phyloP scores from a whole-genome alignment of 306 rosid genomes.

The Acacia acuminata region DNA sequence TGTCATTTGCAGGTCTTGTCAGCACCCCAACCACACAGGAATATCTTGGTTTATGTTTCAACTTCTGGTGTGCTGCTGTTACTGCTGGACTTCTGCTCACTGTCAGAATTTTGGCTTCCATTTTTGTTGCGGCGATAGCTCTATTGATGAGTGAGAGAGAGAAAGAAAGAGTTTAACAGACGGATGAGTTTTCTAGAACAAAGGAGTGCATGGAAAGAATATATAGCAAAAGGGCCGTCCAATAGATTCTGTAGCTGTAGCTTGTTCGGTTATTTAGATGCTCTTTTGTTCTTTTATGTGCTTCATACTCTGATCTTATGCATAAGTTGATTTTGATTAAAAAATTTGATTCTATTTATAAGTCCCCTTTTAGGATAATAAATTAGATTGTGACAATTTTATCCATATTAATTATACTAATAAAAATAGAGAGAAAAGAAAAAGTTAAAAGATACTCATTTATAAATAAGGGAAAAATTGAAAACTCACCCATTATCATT shows the following conservation, averaged over 20 bases:
- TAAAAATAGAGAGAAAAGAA: no score
- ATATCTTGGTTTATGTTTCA: constrained; percentile 25
- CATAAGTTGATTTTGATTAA: no score
- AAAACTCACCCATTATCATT: no score
- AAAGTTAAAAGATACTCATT: no score
- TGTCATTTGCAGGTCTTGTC: constrained; percentile 42
- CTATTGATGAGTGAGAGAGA: constrained; percentile 16
- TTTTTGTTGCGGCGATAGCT: constrained; percentile 26
- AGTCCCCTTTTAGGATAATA: no score
- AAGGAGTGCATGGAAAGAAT: constrained; percentile 45
- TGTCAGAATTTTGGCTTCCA: constrained; percentile 58
- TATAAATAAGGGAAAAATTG: no score
- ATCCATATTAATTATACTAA: no score
- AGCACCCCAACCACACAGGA: constrained; percentile 51
- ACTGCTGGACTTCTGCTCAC: constrained; percentile 34
- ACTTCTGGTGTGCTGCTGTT: constrained; percentile 33
- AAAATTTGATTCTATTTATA: no score
- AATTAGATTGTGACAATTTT: no score
- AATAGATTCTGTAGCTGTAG: neutral
- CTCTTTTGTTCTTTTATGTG: neutral
- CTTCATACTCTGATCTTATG: neutral
- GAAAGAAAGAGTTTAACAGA: neutral
- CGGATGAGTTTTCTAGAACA: constrained; percentile 12
- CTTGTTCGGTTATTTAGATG: neutral
- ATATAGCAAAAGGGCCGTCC: constrained; percentile 15